Base-by-base conservation (phyloP, 257 asterid species). In the Scutellaria baicalensis region DNA sequence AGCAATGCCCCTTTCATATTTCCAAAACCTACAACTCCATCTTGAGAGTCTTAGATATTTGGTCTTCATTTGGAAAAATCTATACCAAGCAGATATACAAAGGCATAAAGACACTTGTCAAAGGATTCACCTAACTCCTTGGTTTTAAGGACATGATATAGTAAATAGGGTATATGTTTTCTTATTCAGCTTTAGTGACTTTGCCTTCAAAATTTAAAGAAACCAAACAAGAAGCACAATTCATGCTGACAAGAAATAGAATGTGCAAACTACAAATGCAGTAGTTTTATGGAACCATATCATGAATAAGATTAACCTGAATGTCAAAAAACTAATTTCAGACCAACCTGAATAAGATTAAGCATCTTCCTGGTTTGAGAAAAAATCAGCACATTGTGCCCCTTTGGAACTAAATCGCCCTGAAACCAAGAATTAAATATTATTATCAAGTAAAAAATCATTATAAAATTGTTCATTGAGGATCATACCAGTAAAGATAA, bases 301-400 rank as follows among this genome's bases (percentile, higher is more conserved):
- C 62, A 55, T 38, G 62, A 59, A 48, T 23, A 44, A 27, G 33
- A 27, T 27, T 27, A 27, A 27, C 33, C 33, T 1, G 43, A 58
- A 75, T 50, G 21, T 31, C 68, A 70, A 65, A 49, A 35, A 56
- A 66, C 65, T 20, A 68, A 58, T 5, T 55, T 59, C 31, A 56
- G 69, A 52, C 83, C 33, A 59, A 92, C 98, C 97, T 92, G 91
- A 78, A 93, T 86, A 36, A 87, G 74, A 78, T 91, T 78, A 69
- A 93, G 96, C 97, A 93, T 93, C 88, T 90, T 93, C 77, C 89
- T 86, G 9, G 97, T 88, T 84, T 93, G 98, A 3, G 98, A 93
- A 81, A 93, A 93, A 43, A 93, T 87, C 65, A 93, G 98, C 73
- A 93, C 97, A 10, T 85, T 89, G 71, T 93, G 97, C 59, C 97